phyloP scores from a whole-genome alignment of 2,329 filamentous ascomycete species.

The Curvularia lunata region DNA sequence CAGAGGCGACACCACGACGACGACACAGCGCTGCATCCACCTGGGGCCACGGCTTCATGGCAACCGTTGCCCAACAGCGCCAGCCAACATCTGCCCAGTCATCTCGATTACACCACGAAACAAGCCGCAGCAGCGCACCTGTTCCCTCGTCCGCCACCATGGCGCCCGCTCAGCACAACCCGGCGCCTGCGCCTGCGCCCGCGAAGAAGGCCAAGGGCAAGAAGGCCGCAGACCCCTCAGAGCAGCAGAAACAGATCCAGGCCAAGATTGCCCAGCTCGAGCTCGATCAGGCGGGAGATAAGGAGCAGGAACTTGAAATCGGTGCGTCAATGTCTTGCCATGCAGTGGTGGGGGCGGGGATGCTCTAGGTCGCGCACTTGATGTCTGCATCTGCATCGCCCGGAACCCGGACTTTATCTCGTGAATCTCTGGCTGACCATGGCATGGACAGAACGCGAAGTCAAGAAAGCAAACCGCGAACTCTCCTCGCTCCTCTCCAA shows the following conservation, averaged over 20 bases:
- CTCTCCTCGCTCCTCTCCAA: constrained; percentile 82
- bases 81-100: constrained; percentile 38
- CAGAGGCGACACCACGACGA: constrained; percentile 22
- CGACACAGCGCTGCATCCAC: constrained; percentile 17
- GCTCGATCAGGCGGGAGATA: constrained; percentile 89
- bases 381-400: constrained; percentile 15
- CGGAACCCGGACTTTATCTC: constrained; percentile 10
- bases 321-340: constrained; percentile 59
- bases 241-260: constrained; percentile 88
- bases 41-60: constrained; percentile 38
- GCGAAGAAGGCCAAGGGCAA: constrained; percentile 84
- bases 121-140: constrained; percentile 49
- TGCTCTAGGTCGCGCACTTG: constrained; percentile 14
- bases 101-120: constrained; percentile 48
- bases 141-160: constrained; percentile 52
- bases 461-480: constrained; percentile 92
- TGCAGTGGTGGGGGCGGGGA: constrained; percentile 8
- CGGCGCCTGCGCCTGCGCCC: constrained; percentile 59
- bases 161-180: constrained; percentile 54
- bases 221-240: constrained; percentile 81
- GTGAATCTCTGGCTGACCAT: constrained; percentile 35
- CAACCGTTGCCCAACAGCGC: constrained; percentile 47
- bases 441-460: constrained; percentile 75
- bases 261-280: constrained; percentile 96
- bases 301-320: constrained; percentile 95